phyloP scores from a whole-genome alignment of 331 rosid genomes.

The Quercus phellos region DNA sequence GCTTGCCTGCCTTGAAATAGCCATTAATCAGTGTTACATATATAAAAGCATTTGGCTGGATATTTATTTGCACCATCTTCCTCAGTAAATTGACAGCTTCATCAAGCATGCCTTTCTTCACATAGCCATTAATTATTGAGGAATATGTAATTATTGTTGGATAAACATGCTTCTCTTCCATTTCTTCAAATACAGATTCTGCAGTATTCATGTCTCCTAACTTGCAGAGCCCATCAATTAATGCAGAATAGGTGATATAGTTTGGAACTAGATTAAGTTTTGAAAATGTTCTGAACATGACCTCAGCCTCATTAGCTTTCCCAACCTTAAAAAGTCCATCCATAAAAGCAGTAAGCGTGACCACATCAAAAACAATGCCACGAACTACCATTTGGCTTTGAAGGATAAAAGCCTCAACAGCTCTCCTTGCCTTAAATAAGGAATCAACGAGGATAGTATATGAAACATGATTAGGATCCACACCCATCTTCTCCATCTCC shows the following conservation, averaged over 20 bases:
- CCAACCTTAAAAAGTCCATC: conserved; percentile 79
- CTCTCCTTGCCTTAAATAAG: conserved; percentile 57
- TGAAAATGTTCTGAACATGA: conserved; percentile 42
- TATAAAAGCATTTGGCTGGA: conserved; percentile 59
- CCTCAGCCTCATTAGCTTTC: conserved; percentile 52
- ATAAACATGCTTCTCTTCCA: conserved; percentile 48
- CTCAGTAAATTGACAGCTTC: conserved; percentile 54
- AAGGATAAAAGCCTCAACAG: conserved; percentile 55
- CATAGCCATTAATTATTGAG: conserved; percentile 67
- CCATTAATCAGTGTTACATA: conserved; percentile 69
- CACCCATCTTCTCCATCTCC: conserved; percentile 75
- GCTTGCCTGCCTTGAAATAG: conserved; percentile 55
- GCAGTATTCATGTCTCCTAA: conserved; percentile 64
- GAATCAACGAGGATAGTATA: conserved; percentile 57
- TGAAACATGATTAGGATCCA: conserved; percentile 64
- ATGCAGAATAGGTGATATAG: conserved; percentile 63
- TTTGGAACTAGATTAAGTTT: conserved; percentile 60
- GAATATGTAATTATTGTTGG: conserved; percentile 74
- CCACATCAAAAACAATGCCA: conserved; percentile 62
- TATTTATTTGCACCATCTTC: conserved; percentile 51
- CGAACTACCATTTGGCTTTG: conserved; percentile 70
- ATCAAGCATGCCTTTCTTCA: conserved; percentile 70
- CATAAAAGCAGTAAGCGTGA: conserved; percentile 56
- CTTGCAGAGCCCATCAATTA: conserved; percentile 65
- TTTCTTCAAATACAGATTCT: conserved; percentile 43